These are phyloP conservation scores for Paraleonurus japonicus DNA, from an alignment of 257 asterid species.

Conservation along the genomic window DNA sequence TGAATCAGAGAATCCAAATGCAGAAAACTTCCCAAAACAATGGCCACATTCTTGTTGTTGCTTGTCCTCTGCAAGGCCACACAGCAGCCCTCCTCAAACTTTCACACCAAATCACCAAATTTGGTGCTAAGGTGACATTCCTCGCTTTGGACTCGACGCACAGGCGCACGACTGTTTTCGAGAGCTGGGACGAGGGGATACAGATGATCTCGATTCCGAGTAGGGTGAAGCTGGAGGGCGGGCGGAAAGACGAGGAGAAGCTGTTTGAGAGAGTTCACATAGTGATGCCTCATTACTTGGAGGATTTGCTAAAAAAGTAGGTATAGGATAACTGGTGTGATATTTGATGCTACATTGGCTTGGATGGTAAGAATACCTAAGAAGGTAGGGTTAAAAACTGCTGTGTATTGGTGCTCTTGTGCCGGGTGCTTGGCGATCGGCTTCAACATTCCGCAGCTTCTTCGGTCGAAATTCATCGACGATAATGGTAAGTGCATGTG, in stretches of 20 bases:
- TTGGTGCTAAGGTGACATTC: constrained; percentile 44
- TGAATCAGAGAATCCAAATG: neutral
- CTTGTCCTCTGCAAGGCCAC: constrained; percentile 57
- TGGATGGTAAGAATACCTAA: constrained; percentile 41
- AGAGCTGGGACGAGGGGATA: constrained; percentile 17
- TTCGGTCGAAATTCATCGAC: constrained; percentile 31
- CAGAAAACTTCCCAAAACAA: constrained; percentile 3
- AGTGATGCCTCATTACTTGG: constrained; percentile 39
- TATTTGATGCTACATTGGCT: constrained; percentile 41
- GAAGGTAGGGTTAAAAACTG: constrained; percentile 44
- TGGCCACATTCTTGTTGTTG: constrained; percentile 43
- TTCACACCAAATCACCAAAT: constrained; percentile 36
- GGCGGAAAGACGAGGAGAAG: constrained; percentile 34
- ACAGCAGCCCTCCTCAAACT: constrained; percentile 48
- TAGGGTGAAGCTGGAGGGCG: constrained; percentile 33
- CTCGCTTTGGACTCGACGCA: constrained; percentile 31
- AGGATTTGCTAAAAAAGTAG: constrained; percentile 28
- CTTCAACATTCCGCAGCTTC: constrained; percentile 37
- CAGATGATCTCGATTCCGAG: constrained; percentile 38
- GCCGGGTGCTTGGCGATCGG: constrained; percentile 53
- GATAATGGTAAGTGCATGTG: constrained; percentile 33
- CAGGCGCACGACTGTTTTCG: neutral
- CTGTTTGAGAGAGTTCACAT: constrained; percentile 27
- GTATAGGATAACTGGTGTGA: constrained; percentile 36
- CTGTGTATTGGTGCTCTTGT: constrained; percentile 47